Conservation (phyloP, 2,329 filamentous ascomycete genomes). For the Cordyceps cicadae region DNA sequence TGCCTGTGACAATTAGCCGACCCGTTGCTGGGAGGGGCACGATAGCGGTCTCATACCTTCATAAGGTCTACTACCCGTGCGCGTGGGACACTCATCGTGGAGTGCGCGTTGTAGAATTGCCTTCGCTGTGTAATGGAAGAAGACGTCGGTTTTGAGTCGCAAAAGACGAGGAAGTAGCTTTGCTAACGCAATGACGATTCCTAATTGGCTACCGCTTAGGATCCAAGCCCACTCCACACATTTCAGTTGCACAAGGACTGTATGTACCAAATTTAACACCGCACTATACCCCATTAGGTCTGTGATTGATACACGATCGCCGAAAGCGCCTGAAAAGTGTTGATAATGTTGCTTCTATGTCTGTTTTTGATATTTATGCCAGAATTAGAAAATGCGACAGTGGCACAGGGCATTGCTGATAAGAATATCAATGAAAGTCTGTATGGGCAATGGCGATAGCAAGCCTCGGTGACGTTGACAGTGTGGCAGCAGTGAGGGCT, state of each 20-base stretch:
- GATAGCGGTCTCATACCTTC: conserved; percentile 50
- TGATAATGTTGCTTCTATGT: not conserved
- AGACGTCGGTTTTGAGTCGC: not conserved
- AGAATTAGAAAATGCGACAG: no score
- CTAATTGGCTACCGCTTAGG: not conserved
- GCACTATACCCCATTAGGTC: not conserved
- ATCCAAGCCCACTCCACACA: not conserved
- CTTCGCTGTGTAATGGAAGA: not conserved
- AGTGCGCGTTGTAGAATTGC: not conserved
- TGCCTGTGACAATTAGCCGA: conserved; percentile 41
- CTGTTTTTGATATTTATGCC: not conserved
- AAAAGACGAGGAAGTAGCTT: not conserved
- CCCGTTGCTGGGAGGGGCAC: not conserved
- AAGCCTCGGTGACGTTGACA: no score
- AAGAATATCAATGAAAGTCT: no score
- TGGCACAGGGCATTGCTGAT: no score
- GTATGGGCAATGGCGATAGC: no score
- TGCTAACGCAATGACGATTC: not conserved
- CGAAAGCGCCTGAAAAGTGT: not conserved
- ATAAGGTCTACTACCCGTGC: conserved; percentile 62
- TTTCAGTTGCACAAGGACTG: not conserved
- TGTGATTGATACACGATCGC: no score
- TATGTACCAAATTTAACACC: not conserved
- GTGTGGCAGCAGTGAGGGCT: no score
- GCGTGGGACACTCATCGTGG: conserved; percentile 54